Base-by-base conservation (phyloP, 2,329 filamentous ascomycete genomes). In the Colletotrichum musae region DNA sequence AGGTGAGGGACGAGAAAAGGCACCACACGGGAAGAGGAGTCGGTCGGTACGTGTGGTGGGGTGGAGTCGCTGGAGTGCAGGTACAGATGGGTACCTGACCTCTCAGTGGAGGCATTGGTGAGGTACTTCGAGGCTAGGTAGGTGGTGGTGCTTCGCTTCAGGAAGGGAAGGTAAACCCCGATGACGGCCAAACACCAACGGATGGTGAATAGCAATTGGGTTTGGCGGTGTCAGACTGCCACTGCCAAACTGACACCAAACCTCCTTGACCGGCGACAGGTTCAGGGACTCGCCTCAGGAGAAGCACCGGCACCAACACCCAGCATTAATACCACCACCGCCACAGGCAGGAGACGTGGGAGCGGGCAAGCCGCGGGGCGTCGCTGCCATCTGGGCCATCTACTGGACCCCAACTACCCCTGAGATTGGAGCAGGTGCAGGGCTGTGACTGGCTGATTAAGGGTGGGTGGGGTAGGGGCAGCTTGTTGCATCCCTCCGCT, bases 371-470 rank as follows among this genome's bases (percentile, higher is more conserved):
- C 5, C n/a, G 18, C 18, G 10, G 18, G n/a, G 47, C 18, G 10
- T 18, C 47, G 16, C 45, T n/a, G 16, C 16, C 45, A 4, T 50
- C 41, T 15, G 41, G 13, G 41, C 16, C n/a, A 58, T 51, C 51
- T 45, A 50, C 51, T 59, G 62, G 56, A 66, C 66, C 66, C 66
- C 66, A 56, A 50, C 54, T 65, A 54, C 66, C 66, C 66, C 66
- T 69, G 61, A 60, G 66, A 51, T 50, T 43, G 60, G 24, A 39
- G 36, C 6, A 6, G 45, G 7, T 6, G 6, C 32, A 18, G 41
- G 21, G 9, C 26, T 56, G 24, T 56, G 50, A 65, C n/a, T 69
- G 66, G 66, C 50, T 43, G 26, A 50, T 18, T 26, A n/a, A 43
- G n/a, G n/a, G 6, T 16, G 16, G 10, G 54, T 68, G 65, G 65